Evolutionary conservation across 305 asterid genomes (phyloP), one percentile per base, ranked within the genome.

Genomic region (Euphrasia arctica): DNA sequence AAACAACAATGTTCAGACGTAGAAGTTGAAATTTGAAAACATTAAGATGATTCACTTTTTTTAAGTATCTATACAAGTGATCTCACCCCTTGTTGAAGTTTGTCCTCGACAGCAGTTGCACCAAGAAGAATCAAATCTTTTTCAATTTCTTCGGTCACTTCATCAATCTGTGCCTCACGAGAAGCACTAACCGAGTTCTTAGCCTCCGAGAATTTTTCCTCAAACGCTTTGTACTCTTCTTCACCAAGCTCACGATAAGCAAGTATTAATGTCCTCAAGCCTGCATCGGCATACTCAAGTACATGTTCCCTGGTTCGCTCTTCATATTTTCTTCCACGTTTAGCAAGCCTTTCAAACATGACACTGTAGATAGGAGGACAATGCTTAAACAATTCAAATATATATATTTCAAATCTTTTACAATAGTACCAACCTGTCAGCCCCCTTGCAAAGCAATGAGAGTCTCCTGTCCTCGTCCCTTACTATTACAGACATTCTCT

Each of bases 21-120:
- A 43, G 49, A 43, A 11, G 13, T 43, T 43, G 49, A 43, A 2
- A 43, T 43, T 43, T 43, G 0, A 43, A 10, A 1, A 42, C n/a
- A 42, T 9, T 9, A 9, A 42, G n/a, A 9, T 45, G 13, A 11
- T 11, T 45, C n/a, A 45, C 50, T n/a, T 2, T 2, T 47, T 13
- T 12, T 3, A 13, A 2, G 54, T 12, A 1, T 49, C 54, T 18
- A 18, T 12, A 51, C 15, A 29, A 54, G 75, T 18, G 22, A 18
- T 58, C 88, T 59, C 60, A 93, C 99, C 90, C 99, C 99, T 65
- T 83, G 84, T 74, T 93, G 99, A 60, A 94, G 98, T 74, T 91
- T 94, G 80, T 94, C 99, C 79, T 94, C 99, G 28, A 94, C 96
- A 2, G 99, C 99, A 4, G 99, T 94, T 54, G 99, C 97, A 45